Evolutionary conservation across 176 grass and related monocot species (phyloP).

Genomic region (Triticum urartu): DNA sequence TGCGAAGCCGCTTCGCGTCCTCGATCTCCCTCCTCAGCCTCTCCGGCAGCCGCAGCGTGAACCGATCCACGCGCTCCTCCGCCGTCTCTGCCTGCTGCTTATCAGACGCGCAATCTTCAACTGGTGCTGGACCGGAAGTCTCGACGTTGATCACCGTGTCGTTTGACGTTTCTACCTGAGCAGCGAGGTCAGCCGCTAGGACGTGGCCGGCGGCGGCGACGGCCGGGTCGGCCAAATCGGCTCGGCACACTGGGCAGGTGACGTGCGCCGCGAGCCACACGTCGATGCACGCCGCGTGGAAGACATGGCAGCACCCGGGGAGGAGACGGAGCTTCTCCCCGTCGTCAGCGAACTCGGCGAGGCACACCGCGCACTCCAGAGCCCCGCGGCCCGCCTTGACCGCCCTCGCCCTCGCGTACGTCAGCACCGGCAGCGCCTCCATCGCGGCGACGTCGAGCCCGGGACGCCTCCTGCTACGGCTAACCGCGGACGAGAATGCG

Average conservation of each 20-base stretch:
- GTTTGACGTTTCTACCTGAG: background rate
- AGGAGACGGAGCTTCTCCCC: constrained; percentile 69
- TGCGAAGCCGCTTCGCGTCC: constrained; percentile 42
- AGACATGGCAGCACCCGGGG: constrained; percentile 79
- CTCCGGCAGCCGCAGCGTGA: constrained; percentile 65
- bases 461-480: background rate
- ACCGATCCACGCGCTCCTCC: constrained; percentile 54
- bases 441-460: constrained; percentile 54
- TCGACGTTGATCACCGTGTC: constrained; percentile 29
- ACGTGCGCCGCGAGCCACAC: constrained; percentile 63
- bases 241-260: constrained; percentile 91
- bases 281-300: constrained; percentile 80
- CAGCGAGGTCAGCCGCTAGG: constrained; percentile 31
- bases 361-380: constrained; percentile 83
- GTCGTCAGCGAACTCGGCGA: constrained; percentile 62
- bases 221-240: constrained; percentile 64
- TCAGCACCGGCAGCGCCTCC: constrained; percentile 66
- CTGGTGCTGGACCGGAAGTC: background rate
- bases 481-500: constrained; percentile 13
- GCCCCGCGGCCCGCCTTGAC: constrained; percentile 54
- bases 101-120: background rate
- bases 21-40: constrained; percentile 54
- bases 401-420: constrained; percentile 50
- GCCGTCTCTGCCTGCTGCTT: constrained; percentile 27
- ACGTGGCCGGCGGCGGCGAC: constrained; percentile 44